Conservation (phyloP, 1,284 basidiomycete genomes). For the Heterobasidion parviporum region DNA sequence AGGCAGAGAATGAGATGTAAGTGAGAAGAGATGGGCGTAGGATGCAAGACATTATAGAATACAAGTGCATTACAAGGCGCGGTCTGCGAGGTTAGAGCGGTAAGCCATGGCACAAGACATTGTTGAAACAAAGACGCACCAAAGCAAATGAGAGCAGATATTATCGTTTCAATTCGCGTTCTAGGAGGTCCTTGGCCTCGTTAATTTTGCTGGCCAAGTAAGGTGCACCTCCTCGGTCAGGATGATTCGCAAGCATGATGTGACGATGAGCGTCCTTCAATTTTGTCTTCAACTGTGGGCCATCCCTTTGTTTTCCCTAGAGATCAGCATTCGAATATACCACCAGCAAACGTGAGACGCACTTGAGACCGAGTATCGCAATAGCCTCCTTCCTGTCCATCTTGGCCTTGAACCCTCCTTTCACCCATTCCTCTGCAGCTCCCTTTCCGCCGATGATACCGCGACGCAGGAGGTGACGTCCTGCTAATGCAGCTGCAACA, state of each 20-base stretch:
- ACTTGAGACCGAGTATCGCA: slow-evolving; percentile 89
- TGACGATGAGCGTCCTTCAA: slow-evolving; percentile 88
- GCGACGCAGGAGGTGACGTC: slow-evolving; percentile 58
- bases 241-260: slow-evolving; percentile 95
- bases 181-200: slow-evolving; percentile 82
- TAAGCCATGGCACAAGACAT: no score
- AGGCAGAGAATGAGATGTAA: no score
- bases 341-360: slow-evolving; percentile 24
- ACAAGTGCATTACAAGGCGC: background rate
- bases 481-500: slow-evolving; percentile 73
- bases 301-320: slow-evolving; percentile 46
- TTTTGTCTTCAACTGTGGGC: slow-evolving; percentile 57
- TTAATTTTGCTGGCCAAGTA: slow-evolving; percentile 98
- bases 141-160: background rate
- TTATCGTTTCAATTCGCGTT: slow-evolving; percentile 52
- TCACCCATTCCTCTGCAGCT: slow-evolving; percentile 80
- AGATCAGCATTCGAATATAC: background rate
- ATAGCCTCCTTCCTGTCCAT: slow-evolving; percentile 96
- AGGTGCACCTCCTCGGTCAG: slow-evolving; percentile 92
- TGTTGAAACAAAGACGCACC: background rate
- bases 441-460: slow-evolving; percentile 48
- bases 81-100: no score
- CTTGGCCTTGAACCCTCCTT: slow-evolving; percentile 91
- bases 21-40: background rate
- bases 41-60: background rate